Percentiles rank a stretch among this genome's conserved stretches.
phyloP scores from a whole-genome alignment of 192 early-diverging fungal species.

The Rhizoclosmatium globosum region DNA sequence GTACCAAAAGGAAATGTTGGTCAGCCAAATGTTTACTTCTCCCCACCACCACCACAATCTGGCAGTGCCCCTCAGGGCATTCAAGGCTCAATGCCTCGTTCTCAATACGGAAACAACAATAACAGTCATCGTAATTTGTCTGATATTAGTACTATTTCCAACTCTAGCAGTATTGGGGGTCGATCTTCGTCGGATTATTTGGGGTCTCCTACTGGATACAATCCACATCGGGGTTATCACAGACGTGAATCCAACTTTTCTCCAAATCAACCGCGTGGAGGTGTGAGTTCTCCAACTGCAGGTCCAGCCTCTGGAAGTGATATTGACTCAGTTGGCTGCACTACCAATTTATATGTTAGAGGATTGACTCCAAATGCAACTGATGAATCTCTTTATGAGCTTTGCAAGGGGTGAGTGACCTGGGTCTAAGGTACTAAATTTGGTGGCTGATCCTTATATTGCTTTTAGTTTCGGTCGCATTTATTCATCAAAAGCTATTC shows the following conservation, averaged over 20 bases:
- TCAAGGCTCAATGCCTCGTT: no score
- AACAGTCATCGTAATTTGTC: constrained; percentile 2
- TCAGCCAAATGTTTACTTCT: not conserved
- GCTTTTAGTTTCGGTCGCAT: constrained; percentile 70
- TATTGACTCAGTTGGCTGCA: constrained; percentile 18
- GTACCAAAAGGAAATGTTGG: not conserved
- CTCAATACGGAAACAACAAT: not conserved
- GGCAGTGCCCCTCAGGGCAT: no score
- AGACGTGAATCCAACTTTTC: not conserved
- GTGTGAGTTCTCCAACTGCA: no score
- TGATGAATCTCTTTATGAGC: constrained; percentile 68
- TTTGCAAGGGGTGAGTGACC: constrained; percentile 67
- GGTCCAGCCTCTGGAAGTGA: not conserved
- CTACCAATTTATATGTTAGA: constrained; percentile 83
- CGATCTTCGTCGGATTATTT: not conserved
- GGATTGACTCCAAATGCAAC: constrained; percentile 70
- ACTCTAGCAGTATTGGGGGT: constrained; percentile 6
- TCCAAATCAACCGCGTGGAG: not conserved
- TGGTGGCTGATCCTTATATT: not conserved
- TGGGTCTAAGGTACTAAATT: constrained; percentile 1
- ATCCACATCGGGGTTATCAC: not conserved
- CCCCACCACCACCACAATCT: not conserved
- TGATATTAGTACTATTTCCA: constrained; percentile 15
- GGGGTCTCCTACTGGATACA: not conserved
- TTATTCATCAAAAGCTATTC: constrained; percentile 82